Percentiles rank a stretch among this genome's conserved stretches.
phyloP scores from a whole-genome alignment of 2,329 filamentous ascomycete genomes.

The Fusarium sp. region DNA sequence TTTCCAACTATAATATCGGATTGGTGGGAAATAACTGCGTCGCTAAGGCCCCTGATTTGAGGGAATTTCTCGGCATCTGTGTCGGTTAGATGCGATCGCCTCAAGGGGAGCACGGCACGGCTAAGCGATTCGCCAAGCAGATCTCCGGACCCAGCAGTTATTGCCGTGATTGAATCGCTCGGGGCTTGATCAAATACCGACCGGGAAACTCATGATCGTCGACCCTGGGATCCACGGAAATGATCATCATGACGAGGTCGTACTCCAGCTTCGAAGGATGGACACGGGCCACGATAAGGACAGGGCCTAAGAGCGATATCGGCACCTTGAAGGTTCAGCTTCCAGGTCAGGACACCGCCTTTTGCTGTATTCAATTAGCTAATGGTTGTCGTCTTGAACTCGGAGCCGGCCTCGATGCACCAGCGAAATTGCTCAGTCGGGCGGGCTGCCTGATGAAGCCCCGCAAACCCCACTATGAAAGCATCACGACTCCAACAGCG shows the following conservation, averaged over 20 bases:
- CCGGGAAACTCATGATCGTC: neutral
- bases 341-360: neutral
- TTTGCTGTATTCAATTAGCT: neutral
- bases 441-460: neutral
- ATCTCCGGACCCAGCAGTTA: neutral
- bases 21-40: neutral
- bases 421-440: neutral
- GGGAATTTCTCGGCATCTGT: neutral
- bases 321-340: neutral
- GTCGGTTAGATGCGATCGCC: neutral
- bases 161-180: neutral
- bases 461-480: neutral
- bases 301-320: neutral
- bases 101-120: neutral
- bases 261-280: neutral
- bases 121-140: neutral
- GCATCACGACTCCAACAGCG: neutral
- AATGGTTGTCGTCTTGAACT: neutral
- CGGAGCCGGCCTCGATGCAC: neutral
- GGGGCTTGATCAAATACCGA: neutral
- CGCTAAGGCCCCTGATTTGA: neutral
- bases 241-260: neutral
- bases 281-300: neutral
- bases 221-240: neutral
- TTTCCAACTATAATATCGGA: neutral